Percentiles rank a stretch among this genome's conserved stretches.
These are phyloP conservation scores for Ampelomyces quisqualis DNA, from an alignment of 2,329 filamentous ascomycete species.

Conservation along the genomic window DNA sequence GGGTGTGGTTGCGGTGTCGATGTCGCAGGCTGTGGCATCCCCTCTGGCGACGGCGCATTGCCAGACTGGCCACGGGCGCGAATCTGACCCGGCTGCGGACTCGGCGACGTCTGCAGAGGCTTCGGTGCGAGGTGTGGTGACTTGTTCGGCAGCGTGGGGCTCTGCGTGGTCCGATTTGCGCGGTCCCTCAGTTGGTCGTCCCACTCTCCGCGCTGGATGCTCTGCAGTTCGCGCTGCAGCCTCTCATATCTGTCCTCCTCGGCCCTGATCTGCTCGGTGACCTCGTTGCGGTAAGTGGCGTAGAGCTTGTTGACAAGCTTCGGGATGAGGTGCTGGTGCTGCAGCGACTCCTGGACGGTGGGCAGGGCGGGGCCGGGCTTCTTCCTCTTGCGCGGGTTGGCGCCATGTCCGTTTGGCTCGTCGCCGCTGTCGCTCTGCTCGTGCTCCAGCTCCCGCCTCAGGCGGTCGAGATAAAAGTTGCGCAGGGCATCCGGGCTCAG, in stretches of 20 bases:
- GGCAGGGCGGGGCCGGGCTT: conserved; percentile 61
- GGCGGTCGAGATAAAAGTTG: conserved; percentile 72
- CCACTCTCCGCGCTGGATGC: conserved; percentile 63
- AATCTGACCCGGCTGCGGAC: conserved; percentile 11
- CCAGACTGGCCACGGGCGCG: conserved; percentile 10
- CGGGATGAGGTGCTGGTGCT: conserved; percentile 68
- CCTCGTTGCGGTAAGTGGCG: conserved; percentile 67
- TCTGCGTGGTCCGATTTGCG: conserved; percentile 27
- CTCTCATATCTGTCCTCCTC: conserved; percentile 69
- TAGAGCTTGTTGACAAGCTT: conserved; percentile 73
- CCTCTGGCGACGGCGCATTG: conserved; percentile 12
- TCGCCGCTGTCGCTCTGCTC: conserved; percentile 53
- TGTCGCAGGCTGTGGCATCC: conserved; percentile 9
- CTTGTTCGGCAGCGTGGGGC: conserved; percentile 27
- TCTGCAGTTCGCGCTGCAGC: conserved; percentile 66
- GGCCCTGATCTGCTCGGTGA: conserved; percentile 69
- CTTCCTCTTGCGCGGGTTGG: conserved; percentile 70
- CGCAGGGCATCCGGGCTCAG: conserved; percentile 76
- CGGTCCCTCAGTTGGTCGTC: conserved; percentile 46
- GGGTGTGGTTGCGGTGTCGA: conserved; percentile 22
- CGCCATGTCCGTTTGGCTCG: conserved; percentile 27
- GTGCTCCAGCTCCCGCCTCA: conserved; percentile 68
- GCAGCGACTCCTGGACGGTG: conserved; percentile 65
- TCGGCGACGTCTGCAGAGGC: conserved; percentile 10
- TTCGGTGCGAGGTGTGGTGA: conserved; percentile 29